phyloP scores from a whole-genome alignment of 2,329 filamentous ascomycete genomes.

The Chrysoporthe austroafricana region DNA sequence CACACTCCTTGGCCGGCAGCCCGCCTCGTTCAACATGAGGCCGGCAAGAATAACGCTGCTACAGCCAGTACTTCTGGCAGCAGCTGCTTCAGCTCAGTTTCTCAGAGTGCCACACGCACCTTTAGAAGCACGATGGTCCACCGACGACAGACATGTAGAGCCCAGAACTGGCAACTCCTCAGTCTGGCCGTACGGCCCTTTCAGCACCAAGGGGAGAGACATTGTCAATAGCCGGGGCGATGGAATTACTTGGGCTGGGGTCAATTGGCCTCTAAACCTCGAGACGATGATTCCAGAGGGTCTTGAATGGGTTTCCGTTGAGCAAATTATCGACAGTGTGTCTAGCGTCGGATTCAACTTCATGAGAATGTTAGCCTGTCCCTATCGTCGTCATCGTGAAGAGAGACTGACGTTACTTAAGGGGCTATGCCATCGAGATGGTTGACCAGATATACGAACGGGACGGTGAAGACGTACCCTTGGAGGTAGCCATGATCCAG shows the following conservation, averaged over 20 bases:
- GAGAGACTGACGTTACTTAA: conserved; percentile 5
- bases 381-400: background rate
- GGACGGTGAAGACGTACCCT: conserved; percentile 43
- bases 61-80: conserved; percentile 17
- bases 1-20: background rate
- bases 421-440: conserved; percentile 60
- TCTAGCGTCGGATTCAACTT: conserved; percentile 57
- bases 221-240: conserved; percentile 44
- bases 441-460: conserved; percentile 51
- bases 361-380: conserved; percentile 48
- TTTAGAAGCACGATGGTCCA: conserved; percentile 36
- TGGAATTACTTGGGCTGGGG: conserved; percentile 42
- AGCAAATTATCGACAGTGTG: conserved; percentile 52
- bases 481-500: conserved; percentile 43
- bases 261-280: conserved; percentile 45
- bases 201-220: conserved; percentile 43
- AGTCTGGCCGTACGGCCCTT: conserved; percentile 44
- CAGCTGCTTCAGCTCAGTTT: conserved; percentile 19
- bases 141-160: conserved; percentile 34
- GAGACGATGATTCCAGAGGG: conserved; percentile 62
- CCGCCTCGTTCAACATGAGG: conserved; percentile 10
- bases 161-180: conserved; percentile 33
- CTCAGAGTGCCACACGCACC: conserved; percentile 17
- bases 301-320: conserved; percentile 55
- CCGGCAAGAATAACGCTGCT: conserved; percentile 11